Evolutionary conservation across 176 grass and related monocot species (phyloP), one percentile per base, ranked within the genome.

Genomic region (Dendrocalamus sinicus): DNA sequence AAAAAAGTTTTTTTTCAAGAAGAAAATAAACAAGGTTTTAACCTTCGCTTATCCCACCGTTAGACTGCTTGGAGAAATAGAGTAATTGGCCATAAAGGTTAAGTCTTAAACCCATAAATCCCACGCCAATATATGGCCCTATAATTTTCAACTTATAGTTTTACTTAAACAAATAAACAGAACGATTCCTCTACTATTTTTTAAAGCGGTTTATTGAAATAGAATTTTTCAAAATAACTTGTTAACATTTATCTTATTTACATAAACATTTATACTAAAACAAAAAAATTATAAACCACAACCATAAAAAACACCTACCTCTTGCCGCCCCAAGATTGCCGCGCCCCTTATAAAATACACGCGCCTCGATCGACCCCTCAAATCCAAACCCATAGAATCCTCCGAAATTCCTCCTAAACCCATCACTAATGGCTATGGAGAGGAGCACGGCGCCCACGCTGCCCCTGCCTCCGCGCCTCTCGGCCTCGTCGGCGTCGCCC

Each of bases 271-370:
- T 30, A 30, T 30, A 30, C 1, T 30, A 30, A 30, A 30, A 30
- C 1, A 30, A 30, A 30, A 30, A 30, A 30, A 30, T 30, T 1
- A 30, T 30, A 26, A 26, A 26, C 1, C 28, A 30, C 28, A 1
- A 30, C 1, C 28, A 30, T 30, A 30, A 1, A 30, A 30, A 30
- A 26, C 0, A 26, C 30, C 30, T 32, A 32, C 2, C 30, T 32
- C 23, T 12, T 1, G 0, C 12, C 63, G 3, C 12, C 63, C 54
- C 58, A 54, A 10, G 23, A 78, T 78, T 71, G 6, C 61, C 67
- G 67, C 23, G 55, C 23, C 23, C 47, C 8, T 6, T 81, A 85
- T 81, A 89, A 89, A 80, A 85, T 81, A 7, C 41, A 7, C 61
- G 0, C 61, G 12, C 11, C 20, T 7, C 20, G 6, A 24, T 20